Evolutionary conservation across 441 rosid genomes (phyloP), one percentile per base, ranked within the genome.

Genomic region (Populus trichocarpa): DNA sequence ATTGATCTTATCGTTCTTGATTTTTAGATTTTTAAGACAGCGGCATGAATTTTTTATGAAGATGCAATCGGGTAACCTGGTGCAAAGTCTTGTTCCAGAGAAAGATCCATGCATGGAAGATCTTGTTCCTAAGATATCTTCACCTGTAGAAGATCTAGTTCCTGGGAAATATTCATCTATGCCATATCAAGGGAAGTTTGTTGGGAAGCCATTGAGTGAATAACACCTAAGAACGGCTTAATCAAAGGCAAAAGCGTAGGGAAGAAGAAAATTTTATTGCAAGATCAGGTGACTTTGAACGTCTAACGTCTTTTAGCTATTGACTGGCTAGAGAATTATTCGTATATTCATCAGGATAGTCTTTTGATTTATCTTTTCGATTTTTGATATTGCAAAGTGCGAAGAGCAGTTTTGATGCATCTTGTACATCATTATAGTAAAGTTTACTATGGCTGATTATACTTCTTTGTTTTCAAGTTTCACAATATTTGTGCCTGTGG

Each of bases 241-340:
- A 79, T 75, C 77, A 81, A 69, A 69, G 82, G 80, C 26, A 85
- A 80, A 72, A 82, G 70, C 78, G 75, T 82, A 32, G 81, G 70
- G 71, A 83, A 82, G 85, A 87, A 82, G 84, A 84, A 81, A 81
- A 81, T 83, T 75, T 78, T 82, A 68, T 80, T 87, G 87, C 78
- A 77, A 77, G 88, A 86, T 84, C 86, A 70, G 33, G 77, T 70
- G 75, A 78, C 67, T 77, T 50, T 71, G 77, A 71, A 64, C 70
- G 46, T 71, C 22, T 81, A 70, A 42, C 20, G 22, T 26, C 69
- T 40, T 13, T 0, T 36, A 69, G 25, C 5, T 16, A 70, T 4
- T 70, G 69, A 73, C 11, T 23, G 8, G 28, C 75, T 4, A 30
- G 20, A 12, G 8, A 14, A 64, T 7, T 18, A 28, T 57, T 4